These are phyloP conservation scores for Borealophlyctis nickersoniae DNA, from an alignment of 192 early-diverging fungal species.

Conservation along the genomic window DNA sequence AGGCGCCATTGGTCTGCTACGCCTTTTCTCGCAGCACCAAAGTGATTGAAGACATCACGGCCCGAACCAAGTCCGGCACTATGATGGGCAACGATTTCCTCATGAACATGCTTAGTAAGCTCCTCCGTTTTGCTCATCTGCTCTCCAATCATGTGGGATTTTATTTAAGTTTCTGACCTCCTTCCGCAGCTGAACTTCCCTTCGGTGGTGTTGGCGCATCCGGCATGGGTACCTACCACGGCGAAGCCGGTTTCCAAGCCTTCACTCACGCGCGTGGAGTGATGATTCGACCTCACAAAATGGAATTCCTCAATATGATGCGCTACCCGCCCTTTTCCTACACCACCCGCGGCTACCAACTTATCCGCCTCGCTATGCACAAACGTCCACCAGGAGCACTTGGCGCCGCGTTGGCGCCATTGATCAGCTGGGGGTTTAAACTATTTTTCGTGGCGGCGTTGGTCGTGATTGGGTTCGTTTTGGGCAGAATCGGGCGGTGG, in stretches of 20 bases:
- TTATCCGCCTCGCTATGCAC: constrained; percentile 7
- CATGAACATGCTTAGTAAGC: constrained; percentile 62
- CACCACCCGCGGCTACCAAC: constrained; percentile 2
- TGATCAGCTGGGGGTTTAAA: too few relatives aligned
- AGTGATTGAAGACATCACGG: constrained; percentile 55
- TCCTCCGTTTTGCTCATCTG: neutral
- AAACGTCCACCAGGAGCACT: too few relatives aligned
- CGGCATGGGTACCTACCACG: constrained; percentile 85
- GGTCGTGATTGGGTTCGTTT: too few relatives aligned
- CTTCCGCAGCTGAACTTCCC: constrained; percentile 51
- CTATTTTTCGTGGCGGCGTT: too few relatives aligned
- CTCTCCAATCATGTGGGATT: constrained; percentile 17
- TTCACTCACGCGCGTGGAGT: constrained; percentile 71
- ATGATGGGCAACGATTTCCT: constrained; percentile 78
- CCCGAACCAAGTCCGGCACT: constrained; percentile 71
- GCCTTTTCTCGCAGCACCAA: constrained; percentile 58
- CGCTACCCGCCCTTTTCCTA: constrained; percentile 23
- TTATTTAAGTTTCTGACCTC: neutral
- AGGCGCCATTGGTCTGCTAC: constrained; percentile 80
- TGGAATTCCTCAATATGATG: constrained; percentile 12
- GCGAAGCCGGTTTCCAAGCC: constrained; percentile 68
- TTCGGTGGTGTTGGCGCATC: constrained; percentile 87
- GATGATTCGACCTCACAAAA: constrained; percentile 5
- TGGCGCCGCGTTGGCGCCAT: too few relatives aligned
- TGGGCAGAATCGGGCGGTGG: too few relatives aligned